Base-by-base conservation (phyloP, 2,329 filamentous ascomycete genomes). In the Talaromyces sp. region DNA sequence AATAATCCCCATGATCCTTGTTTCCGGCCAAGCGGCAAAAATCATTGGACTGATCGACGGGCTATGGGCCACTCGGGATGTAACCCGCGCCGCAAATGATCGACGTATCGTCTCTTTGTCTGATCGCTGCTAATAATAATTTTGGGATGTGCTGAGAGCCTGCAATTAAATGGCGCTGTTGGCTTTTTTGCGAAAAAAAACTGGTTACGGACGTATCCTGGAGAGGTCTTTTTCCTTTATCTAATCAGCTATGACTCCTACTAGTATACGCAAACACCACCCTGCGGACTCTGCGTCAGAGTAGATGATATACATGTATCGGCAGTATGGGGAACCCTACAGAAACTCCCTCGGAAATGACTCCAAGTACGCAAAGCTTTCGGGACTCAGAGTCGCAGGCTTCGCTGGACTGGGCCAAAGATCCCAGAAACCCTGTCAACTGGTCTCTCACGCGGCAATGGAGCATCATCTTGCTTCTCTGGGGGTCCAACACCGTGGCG, bases 361-460 rank as follows among this genome's bases (percentile, higher is more conserved):
- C 8, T 15, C 36, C 36, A 39, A 39, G 36, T 7, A n/a, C 36
- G 17, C 9, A 39, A n/a, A n/a, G 17, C 4, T 39, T 6, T n/a
- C 36, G 36, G 17, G 36, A 39, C 36, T 39, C 36, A 15, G 17
- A 39, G 6, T 39, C 5, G 2, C 15, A n/a, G 36, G 2, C 15
- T 17, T 8, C 36, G 5, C 15, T 8, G 15, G 36, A 39, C 15
- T 39, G 36, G 36, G 17, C 15, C 15, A 44, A 22, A 15, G 25
- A 56, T n/a, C 54, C 54, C 32, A 25, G 6, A 39, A 56, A 56
- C 11, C 54, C 30, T 27, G 30, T 56, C 54, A 56, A 42, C 54
- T 56, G 54, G 54, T 44, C 54, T 56, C 19, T 39, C n/a, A 13
- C 54, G 19, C 30, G 54, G 54, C 54, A 56, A 49, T 44, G 55